Percentiles rank a stretch among this genome's conserved stretches.
Evolutionary conservation across 1,139 yeast genomes (phyloP).

Genomic region (Yamadazyma buinensis): DNA sequence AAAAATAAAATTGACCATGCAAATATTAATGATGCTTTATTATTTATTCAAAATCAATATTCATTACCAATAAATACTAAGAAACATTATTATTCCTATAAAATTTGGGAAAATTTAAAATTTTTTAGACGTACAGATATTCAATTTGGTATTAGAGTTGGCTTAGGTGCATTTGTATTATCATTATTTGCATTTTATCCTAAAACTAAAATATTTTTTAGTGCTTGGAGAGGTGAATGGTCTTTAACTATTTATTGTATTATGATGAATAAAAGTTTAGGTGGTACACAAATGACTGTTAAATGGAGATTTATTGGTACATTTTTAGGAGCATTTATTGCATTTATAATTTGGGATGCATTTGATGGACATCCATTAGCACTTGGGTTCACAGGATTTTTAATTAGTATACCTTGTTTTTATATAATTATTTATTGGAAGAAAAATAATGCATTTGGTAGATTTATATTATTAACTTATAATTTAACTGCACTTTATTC

Average conservation of each 20-base stretch:
- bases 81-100: slow-evolving; percentile 14
- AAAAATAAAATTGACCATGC: slow-evolving; percentile 5
- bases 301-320: slow-evolving; percentile 78
- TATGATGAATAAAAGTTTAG: slow-evolving; percentile 83
- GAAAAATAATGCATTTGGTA: slow-evolving; percentile 58
- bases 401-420: slow-evolving; percentile 63
- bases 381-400: slow-evolving; percentile 55
- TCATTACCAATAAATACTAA: slow-evolving; percentile 1
- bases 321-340: slow-evolving; percentile 62
- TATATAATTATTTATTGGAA: slow-evolving; percentile 67
- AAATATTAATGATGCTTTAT: slow-evolving; percentile 34
- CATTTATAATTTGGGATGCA: slow-evolving; percentile 55
- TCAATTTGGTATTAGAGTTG: slow-evolving; percentile 77
- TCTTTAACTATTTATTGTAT: slow-evolving; percentile 74
- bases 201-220: slow-evolving; percentile 49
- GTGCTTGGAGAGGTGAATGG: slow-evolving; percentile 81
- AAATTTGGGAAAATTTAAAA: slow-evolving; percentile 30
- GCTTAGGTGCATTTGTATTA: slow-evolving; percentile 66
- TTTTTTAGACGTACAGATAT: slow-evolving; percentile 58
- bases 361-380: slow-evolving; percentile 56
- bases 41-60: slow-evolving; percentile 28
- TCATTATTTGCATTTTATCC: slow-evolving; percentile 69
- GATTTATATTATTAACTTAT: slow-evolving; percentile 73
- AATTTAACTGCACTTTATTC: slow-evolving; percentile 78
- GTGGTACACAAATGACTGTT: slow-evolving; percentile 79